phyloP scores from a whole-genome alignment of 441 rosid genomes.

The Mallotus repandus region DNA sequence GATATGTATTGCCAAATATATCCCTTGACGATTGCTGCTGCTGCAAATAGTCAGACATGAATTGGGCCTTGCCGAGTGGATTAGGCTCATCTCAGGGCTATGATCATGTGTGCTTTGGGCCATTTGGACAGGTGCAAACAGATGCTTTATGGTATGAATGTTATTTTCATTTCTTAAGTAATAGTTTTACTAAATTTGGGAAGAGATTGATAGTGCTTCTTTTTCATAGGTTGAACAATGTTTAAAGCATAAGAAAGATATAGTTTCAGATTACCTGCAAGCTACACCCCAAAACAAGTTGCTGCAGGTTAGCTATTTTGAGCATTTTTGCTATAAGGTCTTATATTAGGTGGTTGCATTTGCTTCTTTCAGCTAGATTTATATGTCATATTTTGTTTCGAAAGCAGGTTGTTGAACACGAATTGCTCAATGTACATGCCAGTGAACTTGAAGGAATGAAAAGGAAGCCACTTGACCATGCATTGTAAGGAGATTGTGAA shows the following conservation, averaged over 20 bases:
- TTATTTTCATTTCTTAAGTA: too few species aligned
- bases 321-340: neutral
- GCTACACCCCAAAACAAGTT: conserved; percentile 71
- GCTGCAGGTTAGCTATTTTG: conserved; percentile 53
- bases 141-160: conserved; percentile 45
- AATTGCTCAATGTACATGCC: neutral
- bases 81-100: too few species aligned
- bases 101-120: too few species aligned
- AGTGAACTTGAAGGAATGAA: conserved; percentile 9
- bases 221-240: conserved; percentile 68
- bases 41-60: too few species aligned
- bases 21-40: too few species aligned
- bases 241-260: conserved; percentile 75
- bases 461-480: neutral
- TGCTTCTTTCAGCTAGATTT: neutral
- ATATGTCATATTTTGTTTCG: neutral
- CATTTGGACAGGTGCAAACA: too few species aligned
- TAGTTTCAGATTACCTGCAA: conserved; percentile 77
- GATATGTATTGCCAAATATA: too few species aligned
- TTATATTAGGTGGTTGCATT: neutral
- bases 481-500: neutral
- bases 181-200: neutral
- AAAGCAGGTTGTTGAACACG: conserved; percentile 7
- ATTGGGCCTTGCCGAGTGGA: too few species aligned
- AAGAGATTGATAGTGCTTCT: too few species aligned